Conservation (phyloP, 78 protist species). For the Thecamonas trahens region DNA sequence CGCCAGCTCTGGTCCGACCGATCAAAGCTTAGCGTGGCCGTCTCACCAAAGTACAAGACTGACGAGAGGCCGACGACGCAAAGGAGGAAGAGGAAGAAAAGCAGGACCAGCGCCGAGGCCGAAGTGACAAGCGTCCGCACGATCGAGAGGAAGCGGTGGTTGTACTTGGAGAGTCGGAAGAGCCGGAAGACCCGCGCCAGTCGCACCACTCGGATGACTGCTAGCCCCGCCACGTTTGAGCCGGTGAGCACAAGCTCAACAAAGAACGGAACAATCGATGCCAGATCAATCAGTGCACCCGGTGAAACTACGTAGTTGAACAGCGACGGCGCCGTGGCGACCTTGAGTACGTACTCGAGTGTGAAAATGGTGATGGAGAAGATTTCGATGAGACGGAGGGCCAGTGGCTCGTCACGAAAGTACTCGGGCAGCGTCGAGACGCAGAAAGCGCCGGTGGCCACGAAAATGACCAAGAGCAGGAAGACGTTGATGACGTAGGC, state of each 20-base stretch:
- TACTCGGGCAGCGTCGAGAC: too few species aligned
- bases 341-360: too few species aligned
- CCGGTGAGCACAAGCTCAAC: background rate
- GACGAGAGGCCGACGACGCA: slow-evolving; percentile 21
- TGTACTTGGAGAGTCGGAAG: slow-evolving; percentile 13
- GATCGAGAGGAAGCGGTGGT: slow-evolving; percentile 5
- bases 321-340: too few species aligned
- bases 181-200: slow-evolving; percentile 23
- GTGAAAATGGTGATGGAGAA: too few species aligned
- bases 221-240: too few species aligned
- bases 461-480: too few species aligned
- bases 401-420: too few species aligned
- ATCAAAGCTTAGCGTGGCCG: background rate
- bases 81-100: slow-evolving; percentile 9
- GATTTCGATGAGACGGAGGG: too few species aligned
- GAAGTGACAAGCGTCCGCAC: slow-evolving; percentile 4
- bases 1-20: too few species aligned
- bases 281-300: slow-evolving; percentile 15
- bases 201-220: slow-evolving; percentile 7
- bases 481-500: too few species aligned
- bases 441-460: too few species aligned
- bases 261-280: slow-evolving; percentile 18
- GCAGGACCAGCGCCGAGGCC: slow-evolving; percentile 2
- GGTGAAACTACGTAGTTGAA: too few species aligned
- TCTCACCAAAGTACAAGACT: slow-evolving; percentile 24